Evolutionary conservation across 2,329 filamentous ascomycete species (phyloP).

Genomic region (Phoma sp.): DNA sequence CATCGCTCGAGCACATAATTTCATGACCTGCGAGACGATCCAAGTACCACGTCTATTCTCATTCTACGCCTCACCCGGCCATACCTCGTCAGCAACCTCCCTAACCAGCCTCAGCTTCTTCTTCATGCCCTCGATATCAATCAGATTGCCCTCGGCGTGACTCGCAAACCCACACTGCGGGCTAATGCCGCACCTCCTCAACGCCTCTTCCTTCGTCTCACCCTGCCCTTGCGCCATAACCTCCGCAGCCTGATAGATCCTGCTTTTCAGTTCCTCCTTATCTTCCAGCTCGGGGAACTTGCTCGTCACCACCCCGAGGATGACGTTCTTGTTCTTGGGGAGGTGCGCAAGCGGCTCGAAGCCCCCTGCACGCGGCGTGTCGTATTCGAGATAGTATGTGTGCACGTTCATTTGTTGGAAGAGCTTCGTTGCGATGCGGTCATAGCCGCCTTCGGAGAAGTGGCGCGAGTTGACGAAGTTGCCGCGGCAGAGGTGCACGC

Average conservation of each 20-base stretch:
- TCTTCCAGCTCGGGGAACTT: slow-evolving; percentile 53
- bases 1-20: too few species aligned
- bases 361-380: slow-evolving; percentile 52
- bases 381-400: slow-evolving; percentile 49
- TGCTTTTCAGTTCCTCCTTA: slow-evolving; percentile 50
- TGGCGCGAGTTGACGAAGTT: slow-evolving; percentile 53
- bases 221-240: slow-evolving; percentile 70
- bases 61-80: slow-evolving; percentile 60
- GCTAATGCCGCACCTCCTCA: slow-evolving; percentile 62
- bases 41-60: too few species aligned
- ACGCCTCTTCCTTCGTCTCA: slow-evolving; percentile 67
- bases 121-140: slow-evolving; percentile 71
- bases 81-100: slow-evolving; percentile 73
- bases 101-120: slow-evolving; percentile 74
- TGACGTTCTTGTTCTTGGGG: slow-evolving; percentile 52
- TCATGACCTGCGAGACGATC: too few species aligned
- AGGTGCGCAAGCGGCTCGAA: slow-evolving; percentile 52
- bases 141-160: slow-evolving; percentile 72
- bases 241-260: slow-evolving; percentile 59
- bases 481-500: slow-evolving; percentile 71
- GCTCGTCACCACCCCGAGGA: slow-evolving; percentile 51
- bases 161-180: slow-evolving; percentile 59
- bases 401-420: slow-evolving; percentile 37
- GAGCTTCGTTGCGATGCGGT: slow-evolving; percentile 48
- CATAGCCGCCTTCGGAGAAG: slow-evolving; percentile 53